Evolutionary conservation across 441 rosid species (phyloP), one percentile per base, ranked within the genome.

Genomic region (Erodium moschatum): DNA sequence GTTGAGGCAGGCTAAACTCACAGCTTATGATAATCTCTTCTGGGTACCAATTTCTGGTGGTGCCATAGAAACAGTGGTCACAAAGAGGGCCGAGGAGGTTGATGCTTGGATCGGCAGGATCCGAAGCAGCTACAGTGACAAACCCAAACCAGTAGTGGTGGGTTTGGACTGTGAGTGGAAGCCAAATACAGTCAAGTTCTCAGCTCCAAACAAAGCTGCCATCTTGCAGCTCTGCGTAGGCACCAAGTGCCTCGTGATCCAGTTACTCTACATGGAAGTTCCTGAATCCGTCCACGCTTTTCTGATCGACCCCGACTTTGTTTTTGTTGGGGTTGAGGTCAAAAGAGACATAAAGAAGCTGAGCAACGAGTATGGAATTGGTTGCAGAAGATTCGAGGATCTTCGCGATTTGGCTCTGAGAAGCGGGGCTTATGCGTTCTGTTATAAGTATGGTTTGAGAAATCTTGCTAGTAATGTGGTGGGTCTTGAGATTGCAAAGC

Each of bases 111-210:
- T 77, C 0, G 29, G 1, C 6, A 21, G 54, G 31, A 64, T 73
- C 11, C 15, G 5, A n/a, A 10, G 77, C 66, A 68, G 9, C 6
- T 46, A 60, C 64, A 2, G 2, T 0, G 66, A 65, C 0, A 44
- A 46, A 10, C 67, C 52, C 9, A 61, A 24, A 24, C 27, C 27
- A 24, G 27, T 74, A 0, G 40, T 77, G 1, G 83, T 75, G 0
- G 79, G 86, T 0, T 69, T 81, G 70, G 85, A 74, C 50, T 38
- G 70, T 5, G 83, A 84, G 62, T 84, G 78, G 81, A 70, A 69
- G 68, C 86, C 85, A 0, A 13, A 77, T 20, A 0, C 5, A 2
- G 56, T 48, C 6, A 21, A 5, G 0, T 9, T 11, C 4, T 0
- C 0, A 0, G 18, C 62, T 74, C 67, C 35, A 75, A 74, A 70